A percentile compares a stretch with the other conserved stretches of the same genome.
Evolutionary conservation across 768 basidiomycete species (phyloP).

Genomic region (Phanerochaete carnosa): DNA sequence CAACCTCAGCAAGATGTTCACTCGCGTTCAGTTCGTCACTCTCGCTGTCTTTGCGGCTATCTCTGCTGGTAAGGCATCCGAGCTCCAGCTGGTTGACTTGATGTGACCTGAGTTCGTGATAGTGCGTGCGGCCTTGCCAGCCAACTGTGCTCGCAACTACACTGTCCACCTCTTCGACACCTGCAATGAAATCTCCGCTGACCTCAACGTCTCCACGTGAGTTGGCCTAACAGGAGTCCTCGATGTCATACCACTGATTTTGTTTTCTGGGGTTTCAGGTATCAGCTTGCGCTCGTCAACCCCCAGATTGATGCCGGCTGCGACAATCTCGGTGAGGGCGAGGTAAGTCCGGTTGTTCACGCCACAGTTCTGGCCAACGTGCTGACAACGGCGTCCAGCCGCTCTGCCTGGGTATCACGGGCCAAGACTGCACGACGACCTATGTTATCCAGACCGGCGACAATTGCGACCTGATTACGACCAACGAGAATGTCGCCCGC

Average conservation of each 20-base stretch:
- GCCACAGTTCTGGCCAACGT: no score
- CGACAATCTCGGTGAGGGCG: slow-evolving; percentile 48
- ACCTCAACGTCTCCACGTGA: slow-evolving; percentile 46
- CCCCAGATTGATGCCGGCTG: slow-evolving; percentile 49
- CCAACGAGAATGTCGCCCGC: slow-evolving; percentile 38
- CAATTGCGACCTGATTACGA: slow-evolving; percentile 44
- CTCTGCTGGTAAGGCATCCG: background rate
- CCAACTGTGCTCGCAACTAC: slow-evolving; percentile 47
- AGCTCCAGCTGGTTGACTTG: background rate
- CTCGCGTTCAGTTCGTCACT: background rate
- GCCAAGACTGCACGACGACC: slow-evolving; percentile 54
- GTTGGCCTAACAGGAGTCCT: slow-evolving; percentile 1
- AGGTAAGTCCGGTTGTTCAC: slow-evolving; percentile 40
- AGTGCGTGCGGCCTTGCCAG: background rate
- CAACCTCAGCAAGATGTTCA: background rate
- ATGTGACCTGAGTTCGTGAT: background rate
- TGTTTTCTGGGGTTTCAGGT: slow-evolving; percentile 29
- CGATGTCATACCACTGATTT: background rate
- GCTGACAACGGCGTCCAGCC: slow-evolving; percentile 19
- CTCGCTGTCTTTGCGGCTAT: background rate
- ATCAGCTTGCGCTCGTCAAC: slow-evolving; percentile 57
- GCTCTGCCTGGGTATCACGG: slow-evolving; percentile 55
- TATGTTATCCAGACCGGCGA: slow-evolving; percentile 47
- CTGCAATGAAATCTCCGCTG: slow-evolving; percentile 52
- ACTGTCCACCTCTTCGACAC: slow-evolving; percentile 47